Percentiles rank a stretch among this genome's conserved stretches.
Conservation (phyloP, 257 asterid species). For the Solanum tarijense region DNA sequence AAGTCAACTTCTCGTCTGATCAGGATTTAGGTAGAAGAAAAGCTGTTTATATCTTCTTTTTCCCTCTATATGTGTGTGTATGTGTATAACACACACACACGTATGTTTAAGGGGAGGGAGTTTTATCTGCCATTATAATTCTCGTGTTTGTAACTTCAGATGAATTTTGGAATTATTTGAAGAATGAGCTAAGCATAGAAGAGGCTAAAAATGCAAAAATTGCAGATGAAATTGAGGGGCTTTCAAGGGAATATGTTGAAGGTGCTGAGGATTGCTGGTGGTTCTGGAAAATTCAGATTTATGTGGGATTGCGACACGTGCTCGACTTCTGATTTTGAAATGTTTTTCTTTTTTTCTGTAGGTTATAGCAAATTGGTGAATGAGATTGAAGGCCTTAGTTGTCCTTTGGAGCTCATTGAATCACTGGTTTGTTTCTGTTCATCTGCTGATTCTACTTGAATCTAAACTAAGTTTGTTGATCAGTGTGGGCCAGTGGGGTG, state of each 20-base stretch:
- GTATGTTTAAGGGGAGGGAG: not conserved
- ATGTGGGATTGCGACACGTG: not conserved
- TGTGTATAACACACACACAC: not conserved
- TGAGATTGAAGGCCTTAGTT: conserved; percentile 51
- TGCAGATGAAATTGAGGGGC: conserved; percentile 44
- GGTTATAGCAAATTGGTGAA: conserved; percentile 44
- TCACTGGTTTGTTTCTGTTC: conserved; percentile 36
- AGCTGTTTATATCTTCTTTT: not conserved
- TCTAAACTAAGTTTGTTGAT: not conserved
- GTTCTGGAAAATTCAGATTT: not conserved
- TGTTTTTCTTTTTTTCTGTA: not conserved
- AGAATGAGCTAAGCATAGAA: conserved; percentile 38
- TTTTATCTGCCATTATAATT: not conserved
- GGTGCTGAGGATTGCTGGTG: conserved; percentile 22
- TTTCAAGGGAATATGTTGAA: conserved; percentile 31
- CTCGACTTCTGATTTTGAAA: not conserved
- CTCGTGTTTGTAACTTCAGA: conserved; percentile 19
- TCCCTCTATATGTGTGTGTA: not conserved
- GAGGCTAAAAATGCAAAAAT: conserved; percentile 42
- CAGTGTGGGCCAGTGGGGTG: not conserved
- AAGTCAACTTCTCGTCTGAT: conserved; percentile 24
- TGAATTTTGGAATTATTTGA: conserved; percentile 38
- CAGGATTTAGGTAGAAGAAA: conserved; percentile 43
- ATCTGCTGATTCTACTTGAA: not conserved
- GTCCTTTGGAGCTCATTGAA: conserved; percentile 44